These are phyloP conservation scores for Parathielavia hyrcaniae DNA, from an alignment of 495 filamentous ascomycete species.

Conservation along the genomic window DNA sequence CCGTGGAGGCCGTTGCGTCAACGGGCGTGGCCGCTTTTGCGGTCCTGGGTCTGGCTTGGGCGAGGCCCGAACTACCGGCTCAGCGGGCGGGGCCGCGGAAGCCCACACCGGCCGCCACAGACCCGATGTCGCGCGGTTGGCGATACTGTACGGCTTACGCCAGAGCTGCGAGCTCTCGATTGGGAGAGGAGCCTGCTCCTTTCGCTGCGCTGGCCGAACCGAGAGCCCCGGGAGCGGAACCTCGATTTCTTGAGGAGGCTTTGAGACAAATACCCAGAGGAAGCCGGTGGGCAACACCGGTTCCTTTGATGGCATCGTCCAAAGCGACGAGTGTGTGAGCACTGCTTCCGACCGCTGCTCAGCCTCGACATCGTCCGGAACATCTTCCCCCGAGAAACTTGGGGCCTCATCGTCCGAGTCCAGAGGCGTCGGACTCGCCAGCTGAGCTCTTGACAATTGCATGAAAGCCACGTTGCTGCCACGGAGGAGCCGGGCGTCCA, in stretches of 20 bases:
- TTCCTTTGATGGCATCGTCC: constrained; percentile 18
- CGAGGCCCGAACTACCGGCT: constrained; percentile 15
- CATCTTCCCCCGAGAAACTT: background rate
- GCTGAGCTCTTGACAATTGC: constrained; percentile 35
- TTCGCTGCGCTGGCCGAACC: constrained; percentile 32
- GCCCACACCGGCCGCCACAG: constrained; percentile 36
- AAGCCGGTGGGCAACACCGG: constrained; percentile 3
- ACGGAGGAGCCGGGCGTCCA: constrained; percentile 36
- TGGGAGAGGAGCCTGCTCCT: constrained; percentile 26
- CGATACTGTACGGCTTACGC: constrained; percentile 32
- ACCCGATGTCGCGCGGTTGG: constrained; percentile 22
- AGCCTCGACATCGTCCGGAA: constrained; percentile 26
- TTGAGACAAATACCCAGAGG: constrained; percentile 17
- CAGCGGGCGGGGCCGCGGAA: constrained; percentile 37
- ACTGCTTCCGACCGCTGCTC: constrained; percentile 14
- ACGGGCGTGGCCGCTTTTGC: constrained; percentile 33
- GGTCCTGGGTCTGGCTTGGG: constrained; percentile 17
- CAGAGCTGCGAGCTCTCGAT: constrained; percentile 40
- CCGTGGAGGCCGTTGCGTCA: constrained; percentile 43
- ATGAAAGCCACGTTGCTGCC: constrained; percentile 37
- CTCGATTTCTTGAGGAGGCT: constrained; percentile 14
- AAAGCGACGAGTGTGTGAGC: constrained; percentile 16
- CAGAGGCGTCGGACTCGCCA: constrained; percentile 48
- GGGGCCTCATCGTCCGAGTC: constrained; percentile 32
- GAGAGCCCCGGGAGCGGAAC: constrained; percentile 26